A percentile compares a stretch with the other conserved stretches of the same genome.
Conservation (phyloP, 2,329 filamentous ascomycete genomes). For the Pezicula rhizophila region DNA sequence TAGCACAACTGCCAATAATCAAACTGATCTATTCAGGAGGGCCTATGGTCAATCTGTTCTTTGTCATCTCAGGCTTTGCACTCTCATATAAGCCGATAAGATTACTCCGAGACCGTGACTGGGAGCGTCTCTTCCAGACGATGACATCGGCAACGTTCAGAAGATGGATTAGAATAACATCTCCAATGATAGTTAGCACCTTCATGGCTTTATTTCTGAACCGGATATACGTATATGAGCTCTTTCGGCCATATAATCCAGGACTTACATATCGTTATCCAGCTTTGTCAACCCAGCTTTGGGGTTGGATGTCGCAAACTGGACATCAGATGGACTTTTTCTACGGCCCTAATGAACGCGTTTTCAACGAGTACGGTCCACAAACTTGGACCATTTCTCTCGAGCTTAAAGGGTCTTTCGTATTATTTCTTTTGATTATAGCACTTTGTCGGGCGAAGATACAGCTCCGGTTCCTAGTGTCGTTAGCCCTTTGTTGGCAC, state of each 20-base stretch:
- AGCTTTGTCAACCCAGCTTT: background rate
- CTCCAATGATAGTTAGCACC: constrained; percentile 34
- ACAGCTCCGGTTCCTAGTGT: background rate
- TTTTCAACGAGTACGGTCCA: background rate
- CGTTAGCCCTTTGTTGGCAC: background rate
- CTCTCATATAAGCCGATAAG: constrained; percentile 34
- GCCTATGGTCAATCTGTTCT: constrained; percentile 41
- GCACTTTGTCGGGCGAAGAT: background rate
- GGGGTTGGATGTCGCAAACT: background rate
- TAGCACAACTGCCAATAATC: constrained; percentile 34
- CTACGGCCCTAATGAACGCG: background rate
- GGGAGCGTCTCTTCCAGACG: constrained; percentile 27
- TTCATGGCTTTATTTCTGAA: constrained; percentile 35
- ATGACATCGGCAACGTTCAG: constrained; percentile 37
- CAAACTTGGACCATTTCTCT: background rate
- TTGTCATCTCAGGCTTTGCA: constrained; percentile 40
- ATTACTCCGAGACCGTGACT: constrained; percentile 28
- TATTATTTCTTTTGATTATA: background rate
- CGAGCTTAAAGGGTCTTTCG: background rate
- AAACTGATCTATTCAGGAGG: constrained; percentile 34
- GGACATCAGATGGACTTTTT: background rate
- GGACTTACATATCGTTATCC: background rate
- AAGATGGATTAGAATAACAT: constrained; percentile 35
- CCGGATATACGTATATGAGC: constrained; percentile 33
- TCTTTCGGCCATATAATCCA: background rate